Evolutionary conservation across 2,329 filamentous ascomycete genomes (phyloP).

Genomic region (Metarhizium robertsii): DNA sequence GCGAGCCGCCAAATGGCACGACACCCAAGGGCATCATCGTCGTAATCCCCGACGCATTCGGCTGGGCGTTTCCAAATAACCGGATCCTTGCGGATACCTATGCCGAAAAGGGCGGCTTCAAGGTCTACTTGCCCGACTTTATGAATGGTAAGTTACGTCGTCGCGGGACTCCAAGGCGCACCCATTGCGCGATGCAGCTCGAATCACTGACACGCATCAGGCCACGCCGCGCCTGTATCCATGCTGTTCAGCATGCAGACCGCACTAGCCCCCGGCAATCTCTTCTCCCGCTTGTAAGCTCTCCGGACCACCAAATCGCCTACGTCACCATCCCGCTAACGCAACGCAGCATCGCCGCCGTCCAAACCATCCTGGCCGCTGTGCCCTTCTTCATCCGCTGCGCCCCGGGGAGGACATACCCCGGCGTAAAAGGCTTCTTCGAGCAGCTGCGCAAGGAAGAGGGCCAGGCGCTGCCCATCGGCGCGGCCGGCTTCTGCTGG

Average conservation of each 20-base stretch:
- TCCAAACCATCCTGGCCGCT: slow-evolving; percentile 14
- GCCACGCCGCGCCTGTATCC: slow-evolving; percentile 20
- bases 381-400: slow-evolving; percentile 24
- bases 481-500: slow-evolving; percentile 54
- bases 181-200: too few relatives aligned
- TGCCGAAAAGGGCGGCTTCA: slow-evolving; percentile 38
- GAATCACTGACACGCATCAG: slow-evolving; percentile 8
- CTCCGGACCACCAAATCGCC: background rate
- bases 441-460: slow-evolving; percentile 24
- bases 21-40: slow-evolving; percentile 38
- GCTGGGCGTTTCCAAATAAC: slow-evolving; percentile 43
- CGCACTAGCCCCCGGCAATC: slow-evolving; percentile 12
- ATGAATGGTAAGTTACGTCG: slow-evolving; percentile 27
- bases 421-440: slow-evolving; percentile 27
- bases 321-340: background rate
- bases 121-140: slow-evolving; percentile 47
- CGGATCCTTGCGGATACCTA: slow-evolving; percentile 44
- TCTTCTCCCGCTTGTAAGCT: slow-evolving; percentile 19
- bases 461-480: slow-evolving; percentile 27
- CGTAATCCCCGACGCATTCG: slow-evolving; percentile 46
- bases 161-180: too few relatives aligned
- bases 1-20: slow-evolving; percentile 21
- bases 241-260: slow-evolving; percentile 19
- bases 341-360: slow-evolving; percentile 14
- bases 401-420: slow-evolving; percentile 19